A percentile compares a stretch with the other conserved stretches of the same genome.
Evolutionary conservation across 2,329 filamentous ascomycete species (phyloP).

Genomic region (Amylocarpus encephaloides): DNA sequence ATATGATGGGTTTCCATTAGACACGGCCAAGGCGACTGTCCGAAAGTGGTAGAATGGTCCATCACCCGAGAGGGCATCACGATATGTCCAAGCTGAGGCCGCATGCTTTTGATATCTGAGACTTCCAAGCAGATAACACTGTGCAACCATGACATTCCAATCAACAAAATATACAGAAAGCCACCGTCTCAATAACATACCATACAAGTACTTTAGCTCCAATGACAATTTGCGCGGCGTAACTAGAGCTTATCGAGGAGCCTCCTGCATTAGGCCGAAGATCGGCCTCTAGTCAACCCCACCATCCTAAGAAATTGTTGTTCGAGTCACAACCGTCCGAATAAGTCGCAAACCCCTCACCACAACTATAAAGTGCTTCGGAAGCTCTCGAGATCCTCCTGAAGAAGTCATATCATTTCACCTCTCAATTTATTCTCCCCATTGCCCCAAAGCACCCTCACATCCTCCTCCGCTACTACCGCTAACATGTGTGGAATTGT

Average conservation of each 20-base stretch:
- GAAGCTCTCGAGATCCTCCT: neutral
- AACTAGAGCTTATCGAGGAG: neutral
- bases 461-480: slow-evolving; percentile 1
- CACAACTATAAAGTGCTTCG: neutral
- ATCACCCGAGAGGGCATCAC: no score
- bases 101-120: no score
- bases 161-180: neutral
- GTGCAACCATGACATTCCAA: neutral
- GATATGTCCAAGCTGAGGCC: no score
- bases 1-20: no score
- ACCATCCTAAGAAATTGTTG: slow-evolving; percentile 6
- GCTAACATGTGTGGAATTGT: slow-evolving; percentile 21
- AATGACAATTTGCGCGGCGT: neutral
- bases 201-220: neutral
- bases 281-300: neutral
- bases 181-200: neutral
- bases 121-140: neutral
- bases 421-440: neutral
- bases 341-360: neutral
- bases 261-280: slow-evolving; percentile 1
- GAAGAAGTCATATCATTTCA: neutral
- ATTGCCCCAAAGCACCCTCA: neutral
- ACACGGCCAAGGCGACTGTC: no score
- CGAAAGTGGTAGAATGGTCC: no score
- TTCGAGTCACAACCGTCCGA: slow-evolving; percentile 5